Percentiles rank a stretch among this genome's conserved stretches.
Conservation (phyloP, 441 rosid species). For the Breynia disticha region DNA sequence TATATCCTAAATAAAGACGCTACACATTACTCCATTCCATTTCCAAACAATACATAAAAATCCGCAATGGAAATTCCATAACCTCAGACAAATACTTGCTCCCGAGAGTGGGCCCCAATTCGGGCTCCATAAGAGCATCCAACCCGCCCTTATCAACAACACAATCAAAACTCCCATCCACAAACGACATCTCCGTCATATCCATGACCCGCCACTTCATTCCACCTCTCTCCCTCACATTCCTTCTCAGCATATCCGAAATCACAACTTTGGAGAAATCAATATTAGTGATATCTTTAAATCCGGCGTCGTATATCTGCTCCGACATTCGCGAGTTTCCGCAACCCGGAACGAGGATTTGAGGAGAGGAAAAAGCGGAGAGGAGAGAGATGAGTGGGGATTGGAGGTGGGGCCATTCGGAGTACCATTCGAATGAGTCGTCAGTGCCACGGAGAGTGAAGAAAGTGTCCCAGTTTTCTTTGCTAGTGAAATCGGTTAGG, state of each 20-base stretch:
- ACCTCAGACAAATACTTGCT: conserved; percentile 76
- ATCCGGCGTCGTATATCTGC: conserved; percentile 76
- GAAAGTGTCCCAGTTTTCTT: conserved; percentile 94
- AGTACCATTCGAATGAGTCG: conserved; percentile 94
- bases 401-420: conserved; percentile 84
- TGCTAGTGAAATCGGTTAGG: conserved; percentile 84
- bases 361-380: conserved; percentile 19
- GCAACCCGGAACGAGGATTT: conserved; percentile 83
- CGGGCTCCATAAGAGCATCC: conserved; percentile 97
- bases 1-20: too few relatives aligned
- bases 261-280: conserved; percentile 90
- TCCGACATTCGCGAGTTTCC: conserved; percentile 82
- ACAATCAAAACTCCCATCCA: conserved; percentile 45
- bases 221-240: conserved; percentile 59
- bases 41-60: too few relatives aligned
- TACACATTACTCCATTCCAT: too few relatives aligned
- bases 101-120: conserved; percentile 64
- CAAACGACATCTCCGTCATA: conserved; percentile 73
- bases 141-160: conserved; percentile 95
- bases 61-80: conserved; percentile 5
- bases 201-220: conserved; percentile 97
- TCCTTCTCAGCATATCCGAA: conserved; percentile 82
- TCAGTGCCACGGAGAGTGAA: conserved; percentile 73
- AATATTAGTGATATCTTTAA: conserved; percentile 53
- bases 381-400: conserved; percentile 46